Evolutionary conservation across 169 alveolate species (phyloP), one percentile per base, ranked within the genome.

Genomic region (Babesia caballi): DNA sequence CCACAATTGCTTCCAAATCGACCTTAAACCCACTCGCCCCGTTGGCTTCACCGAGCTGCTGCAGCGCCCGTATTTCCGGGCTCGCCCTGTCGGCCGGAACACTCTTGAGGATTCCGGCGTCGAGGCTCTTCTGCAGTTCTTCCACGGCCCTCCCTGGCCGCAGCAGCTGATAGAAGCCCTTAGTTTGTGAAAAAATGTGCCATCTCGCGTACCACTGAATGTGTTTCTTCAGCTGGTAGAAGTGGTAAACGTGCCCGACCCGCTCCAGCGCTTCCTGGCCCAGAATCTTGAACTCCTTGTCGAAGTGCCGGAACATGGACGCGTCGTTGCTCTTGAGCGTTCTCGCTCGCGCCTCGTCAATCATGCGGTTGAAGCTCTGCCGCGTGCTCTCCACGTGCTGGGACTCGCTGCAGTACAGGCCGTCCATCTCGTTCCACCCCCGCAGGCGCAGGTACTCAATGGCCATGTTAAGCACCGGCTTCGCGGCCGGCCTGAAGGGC

Each of bases 151-250:
- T 63, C n/a, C 46, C 25, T 4, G 73, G 73, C 25, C 61, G 15
- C 3, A 63, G 41, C 14, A 47, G 28, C 40, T 49, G 46, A 8
- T 46, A 47, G 11, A 63, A 30, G 1, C 8, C 19, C 38, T 28
- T 47, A 7, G 32, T 14, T 8, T 63, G 44, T 28, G 44, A n/a
- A n/a, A 63, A 63, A 12, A 63, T 33, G 32, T 63, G 49, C 35
- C 52, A n/a, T 15, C 28, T 30, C 0, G 60, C 73, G 33, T 47
- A 63, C 61, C 58, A 63, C 21, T 63, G 35, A 8, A 63, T 32
- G 49, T 63, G 73, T 8, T 42, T 46, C 30, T 63, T 41, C 41
- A 63, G 50, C 60, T 63, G 73, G 49, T 63, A 63, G 60, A 46
- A 63, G 54, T 49, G 58, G 60, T 63, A 63, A 6, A 63, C 60